Conservation (phyloP, 495 filamentous ascomycete genomes). For the Glarea lozoyensis region DNA sequence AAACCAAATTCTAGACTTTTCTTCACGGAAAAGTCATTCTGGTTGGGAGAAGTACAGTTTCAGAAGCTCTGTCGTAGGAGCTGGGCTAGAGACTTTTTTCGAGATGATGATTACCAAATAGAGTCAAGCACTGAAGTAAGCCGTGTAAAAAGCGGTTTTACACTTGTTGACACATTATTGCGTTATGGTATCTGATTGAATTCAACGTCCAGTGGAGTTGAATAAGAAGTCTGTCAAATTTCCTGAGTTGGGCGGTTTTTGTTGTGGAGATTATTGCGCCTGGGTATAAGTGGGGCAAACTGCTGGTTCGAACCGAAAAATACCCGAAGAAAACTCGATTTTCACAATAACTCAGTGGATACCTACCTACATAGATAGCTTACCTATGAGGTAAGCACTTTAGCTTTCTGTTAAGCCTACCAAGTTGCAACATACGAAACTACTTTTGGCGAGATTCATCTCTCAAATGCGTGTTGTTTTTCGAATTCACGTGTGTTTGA, state of each 20-base stretch:
- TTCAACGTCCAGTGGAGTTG: conserved; percentile 6
- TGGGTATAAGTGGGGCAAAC: neutral
- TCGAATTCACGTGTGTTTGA: neutral
- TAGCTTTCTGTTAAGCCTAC: no score
- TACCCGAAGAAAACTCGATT: no score
- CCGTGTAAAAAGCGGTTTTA: conserved; percentile 30
- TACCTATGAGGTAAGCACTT: no score
- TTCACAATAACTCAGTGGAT: no score
- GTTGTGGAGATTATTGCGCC: no score
- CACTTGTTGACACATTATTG: conserved; percentile 69
- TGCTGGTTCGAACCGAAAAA: no score
- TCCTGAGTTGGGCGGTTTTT: neutral
- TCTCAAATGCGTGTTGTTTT: neutral
- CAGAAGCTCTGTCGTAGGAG: conserved; percentile 58
- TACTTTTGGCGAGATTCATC: neutral
- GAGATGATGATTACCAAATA: conserved; percentile 95
- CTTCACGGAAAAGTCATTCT: conserved; percentile 23
- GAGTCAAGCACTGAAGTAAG: conserved; percentile 99
- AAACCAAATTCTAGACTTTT: conserved; percentile 19
- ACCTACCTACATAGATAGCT: no score
- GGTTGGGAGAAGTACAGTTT: conserved; percentile 20
- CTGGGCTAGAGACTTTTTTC: conserved; percentile 57
- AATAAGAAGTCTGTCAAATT: neutral
- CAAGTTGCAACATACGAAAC: no score
- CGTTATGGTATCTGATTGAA: conserved; percentile 93